Evolutionary conservation across 345 rosid species (phyloP).

Genomic region (Pistacia atlantica): DNA sequence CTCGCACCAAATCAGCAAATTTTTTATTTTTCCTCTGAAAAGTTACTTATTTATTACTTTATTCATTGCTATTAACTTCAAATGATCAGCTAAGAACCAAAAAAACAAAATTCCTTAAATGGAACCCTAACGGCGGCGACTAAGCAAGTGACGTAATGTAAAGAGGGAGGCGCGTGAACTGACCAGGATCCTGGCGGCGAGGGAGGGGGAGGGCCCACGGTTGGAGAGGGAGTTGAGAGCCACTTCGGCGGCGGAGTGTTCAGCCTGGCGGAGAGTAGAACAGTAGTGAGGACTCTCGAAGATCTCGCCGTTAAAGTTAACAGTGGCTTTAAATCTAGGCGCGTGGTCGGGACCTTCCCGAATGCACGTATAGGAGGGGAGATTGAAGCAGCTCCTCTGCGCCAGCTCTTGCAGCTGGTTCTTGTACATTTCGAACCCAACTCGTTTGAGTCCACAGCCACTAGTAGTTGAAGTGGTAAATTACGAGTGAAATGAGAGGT

Average conservation of each 20-base stretch:
- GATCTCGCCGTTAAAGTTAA: constrained; percentile 95
- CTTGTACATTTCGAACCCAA: constrained; percentile 76
- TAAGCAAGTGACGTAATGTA: background rate
- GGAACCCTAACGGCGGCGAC: background rate
- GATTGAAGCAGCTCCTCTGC: constrained; percentile 99
- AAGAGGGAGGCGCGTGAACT: constrained; percentile 13
- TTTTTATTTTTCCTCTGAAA: background rate
- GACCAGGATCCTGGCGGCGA: constrained; percentile 97
- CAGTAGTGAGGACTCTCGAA: constrained; percentile 96
- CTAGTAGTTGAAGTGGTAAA: background rate
- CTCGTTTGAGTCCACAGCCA: no score
- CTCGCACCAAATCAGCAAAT: background rate
- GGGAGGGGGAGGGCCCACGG: constrained; percentile 96
- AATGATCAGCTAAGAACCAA: background rate
- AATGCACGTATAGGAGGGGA: constrained; percentile 89
- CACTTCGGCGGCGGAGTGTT: constrained; percentile 99
- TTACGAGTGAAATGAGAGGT: constrained; percentile 12
- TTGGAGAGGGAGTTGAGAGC: constrained; percentile 90
- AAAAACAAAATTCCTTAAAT: background rate
- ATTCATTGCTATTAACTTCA: background rate
- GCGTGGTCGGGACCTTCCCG: constrained; percentile 99
- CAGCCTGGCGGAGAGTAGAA: constrained; percentile 98
- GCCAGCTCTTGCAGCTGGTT: constrained; percentile 99
- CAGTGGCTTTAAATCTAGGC: constrained; percentile 94
- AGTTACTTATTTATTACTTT: background rate